phyloP scores from a whole-genome alignment of 2,329 filamentous ascomycete species.

The Pseudogymnoascus pannorum region DNA sequence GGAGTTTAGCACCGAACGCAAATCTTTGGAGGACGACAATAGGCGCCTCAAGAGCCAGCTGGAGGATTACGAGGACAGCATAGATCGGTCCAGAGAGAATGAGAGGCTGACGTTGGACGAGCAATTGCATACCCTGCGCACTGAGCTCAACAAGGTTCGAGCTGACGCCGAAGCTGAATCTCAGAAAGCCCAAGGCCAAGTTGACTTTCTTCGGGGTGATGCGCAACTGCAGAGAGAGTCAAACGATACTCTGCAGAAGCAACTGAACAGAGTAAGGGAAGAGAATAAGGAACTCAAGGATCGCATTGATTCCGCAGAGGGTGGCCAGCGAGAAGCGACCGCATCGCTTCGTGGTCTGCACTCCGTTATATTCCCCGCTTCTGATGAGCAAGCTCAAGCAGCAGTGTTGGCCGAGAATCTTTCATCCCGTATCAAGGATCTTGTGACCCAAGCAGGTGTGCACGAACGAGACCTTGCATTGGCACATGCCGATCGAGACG shows the following conservation, averaged over 20 bases:
- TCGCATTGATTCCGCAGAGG: conserved; percentile 44
- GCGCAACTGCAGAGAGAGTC: conserved; percentile 51
- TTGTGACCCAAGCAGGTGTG: conserved; percentile 52
- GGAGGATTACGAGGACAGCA: conserved; percentile 86
- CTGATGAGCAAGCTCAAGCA: conserved; percentile 47
- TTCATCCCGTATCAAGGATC: conserved; percentile 47
- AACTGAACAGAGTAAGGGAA: conserved; percentile 49
- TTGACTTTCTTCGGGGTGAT: conserved; percentile 57
- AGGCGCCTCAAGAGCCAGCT: conserved; percentile 66
- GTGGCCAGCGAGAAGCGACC: conserved; percentile 44
- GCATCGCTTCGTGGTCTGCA: conserved; percentile 52
- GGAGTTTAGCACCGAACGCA: conserved; percentile 80
- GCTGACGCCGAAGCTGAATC: conserved; percentile 50
- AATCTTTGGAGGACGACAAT: conserved; percentile 74
- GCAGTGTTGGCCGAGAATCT: conserved; percentile 53
- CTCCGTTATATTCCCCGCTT: conserved; percentile 47
- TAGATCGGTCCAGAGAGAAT: conserved; percentile 79
- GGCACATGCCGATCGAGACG: conserved; percentile 56
- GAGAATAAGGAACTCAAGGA: conserved; percentile 45
- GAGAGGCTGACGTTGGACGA: conserved; percentile 66
- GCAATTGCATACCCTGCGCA: conserved; percentile 58
- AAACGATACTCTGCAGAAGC: conserved; percentile 49
- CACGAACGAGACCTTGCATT: conserved; percentile 53
- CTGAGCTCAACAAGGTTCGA: conserved; percentile 59
- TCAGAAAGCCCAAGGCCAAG: conserved; percentile 53